Percentiles rank a stretch among this genome's conserved stretches.
These are phyloP conservation scores for Phalaenopsis hybrid DNA, from an alignment of 116 monocot species.

Conservation along the genomic window DNA sequence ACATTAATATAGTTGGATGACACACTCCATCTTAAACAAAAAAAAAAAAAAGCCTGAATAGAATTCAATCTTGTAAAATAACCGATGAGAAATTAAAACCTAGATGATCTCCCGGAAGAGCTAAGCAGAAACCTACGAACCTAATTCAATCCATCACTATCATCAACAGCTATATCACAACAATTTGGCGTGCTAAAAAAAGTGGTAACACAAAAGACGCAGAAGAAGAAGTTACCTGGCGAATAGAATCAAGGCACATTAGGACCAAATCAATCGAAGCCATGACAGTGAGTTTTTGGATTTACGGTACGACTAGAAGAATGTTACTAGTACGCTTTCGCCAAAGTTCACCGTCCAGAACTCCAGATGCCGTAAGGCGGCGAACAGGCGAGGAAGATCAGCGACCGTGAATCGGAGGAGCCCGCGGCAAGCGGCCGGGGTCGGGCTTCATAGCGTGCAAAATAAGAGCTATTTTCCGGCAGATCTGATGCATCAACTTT, in stretches of 20 bases:
- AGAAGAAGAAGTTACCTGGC: constrained; percentile 25
- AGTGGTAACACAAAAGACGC: neutral
- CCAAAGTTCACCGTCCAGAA: neutral
- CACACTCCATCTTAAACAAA: neutral
- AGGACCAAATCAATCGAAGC: constrained; percentile 37
- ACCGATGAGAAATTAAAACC: neutral
- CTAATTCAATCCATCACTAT: neutral
- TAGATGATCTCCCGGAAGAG: neutral
- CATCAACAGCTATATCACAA: neutral
- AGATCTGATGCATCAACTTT: neutral
- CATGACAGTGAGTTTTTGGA: constrained; percentile 14
- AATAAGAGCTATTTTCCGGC: neutral
- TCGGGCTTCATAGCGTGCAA: neutral
- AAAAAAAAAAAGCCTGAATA: neutral
- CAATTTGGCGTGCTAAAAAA: neutral
- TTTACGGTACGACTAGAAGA: neutral
- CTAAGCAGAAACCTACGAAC: constrained; percentile 1
- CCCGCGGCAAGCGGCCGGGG: neutral
- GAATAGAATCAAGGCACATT: constrained; percentile 44
- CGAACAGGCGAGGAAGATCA: neutral
- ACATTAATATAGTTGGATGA: no score
- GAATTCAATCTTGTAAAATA: neutral
- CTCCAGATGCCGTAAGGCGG: neutral
- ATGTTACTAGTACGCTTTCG: neutral
- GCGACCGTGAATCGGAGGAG: neutral